Base-by-base conservation (phyloP, 1,284 basidiomycete species). In the Marasmius sp. region DNA sequence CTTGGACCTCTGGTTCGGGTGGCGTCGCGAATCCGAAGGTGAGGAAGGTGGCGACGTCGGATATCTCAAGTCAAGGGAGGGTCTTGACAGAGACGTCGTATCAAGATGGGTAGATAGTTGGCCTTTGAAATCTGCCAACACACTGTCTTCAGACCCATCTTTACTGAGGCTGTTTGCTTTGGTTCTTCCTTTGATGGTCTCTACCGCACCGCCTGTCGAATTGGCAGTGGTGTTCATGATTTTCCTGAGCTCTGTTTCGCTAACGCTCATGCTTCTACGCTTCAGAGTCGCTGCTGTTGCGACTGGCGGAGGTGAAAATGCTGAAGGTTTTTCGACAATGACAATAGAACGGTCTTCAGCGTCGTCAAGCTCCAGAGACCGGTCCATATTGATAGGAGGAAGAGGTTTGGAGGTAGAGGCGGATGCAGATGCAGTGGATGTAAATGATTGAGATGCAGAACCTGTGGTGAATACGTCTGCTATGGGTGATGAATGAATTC, bases 201-300 rank as follows among this genome's bases (percentile, higher is more conserved):
- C 52, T 16, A 37, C 18, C n/a, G 34, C 52, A 14, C n/a, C 66
- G 63, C 64, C 70, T 62, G 65, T 10, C 34, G 8, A 75, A 33
- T 71, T 72, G 16, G 74, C 66, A 6, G 79, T 71, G 33, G 78
- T 68, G 8, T 74, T 69, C 52, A 73, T 76, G 3, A 76, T 71
- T 64, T 81, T 82, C 71, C 85, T 82, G 51, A 85, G 68, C 59
- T 91, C 90, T 9, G 81, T 79, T 68, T 91, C 87, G 57, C 87
- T 82, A 48, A 91, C 85, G 67, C 89, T 91, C 84, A 89, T 86
- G 71, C 90, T 92, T 65, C 91, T 78, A 67, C 89, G 83, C 67
- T 87, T 89, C 64, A 20, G 45, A n/a, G 20, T 18, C n/a, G 16
- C 20, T 47, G n/a, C 45, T 47, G n/a, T 47, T n/a, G 45, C 16